phyloP scores from a whole-genome alignment of 441 rosid genomes.

The Populus hybrid region DNA sequence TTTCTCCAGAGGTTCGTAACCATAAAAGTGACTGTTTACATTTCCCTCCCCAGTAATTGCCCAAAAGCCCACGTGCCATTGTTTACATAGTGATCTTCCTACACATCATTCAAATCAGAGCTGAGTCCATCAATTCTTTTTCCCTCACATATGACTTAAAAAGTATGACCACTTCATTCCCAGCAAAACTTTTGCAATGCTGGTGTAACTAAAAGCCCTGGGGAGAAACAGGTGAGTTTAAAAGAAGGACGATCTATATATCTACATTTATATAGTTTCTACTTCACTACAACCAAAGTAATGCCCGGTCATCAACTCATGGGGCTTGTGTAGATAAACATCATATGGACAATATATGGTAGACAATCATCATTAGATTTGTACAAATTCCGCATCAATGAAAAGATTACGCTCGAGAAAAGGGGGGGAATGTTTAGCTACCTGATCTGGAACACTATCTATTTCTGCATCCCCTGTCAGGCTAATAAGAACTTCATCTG shows the following conservation, averaged over 20 bases:
- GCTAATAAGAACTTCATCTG: conserved; percentile 72
- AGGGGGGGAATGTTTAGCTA: conserved; percentile 19
- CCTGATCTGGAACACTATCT: conserved; percentile 89
- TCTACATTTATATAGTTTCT: neutral
- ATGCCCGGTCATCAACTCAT: neutral
- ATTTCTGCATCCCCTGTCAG: conserved; percentile 69
- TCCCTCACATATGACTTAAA: neutral
- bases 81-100: neutral
- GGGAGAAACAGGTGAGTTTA: neutral
- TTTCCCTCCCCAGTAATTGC: neutral
- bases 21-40: neutral
- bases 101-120: neutral
- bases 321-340: neutral
- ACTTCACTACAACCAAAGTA: neutral
- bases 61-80: neutral
- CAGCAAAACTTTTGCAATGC: neutral
- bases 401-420: conserved; percentile 3
- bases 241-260: neutral
- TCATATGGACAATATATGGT: neutral
- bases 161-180: neutral
- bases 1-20: neutral
- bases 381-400: neutral
- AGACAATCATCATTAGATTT: conserved; percentile 5
- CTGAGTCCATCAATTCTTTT: neutral
- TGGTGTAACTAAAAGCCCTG: neutral